Evolutionary conservation across 345 rosid genomes (phyloP).

Genomic region (Hevea brasiliensis): DNA sequence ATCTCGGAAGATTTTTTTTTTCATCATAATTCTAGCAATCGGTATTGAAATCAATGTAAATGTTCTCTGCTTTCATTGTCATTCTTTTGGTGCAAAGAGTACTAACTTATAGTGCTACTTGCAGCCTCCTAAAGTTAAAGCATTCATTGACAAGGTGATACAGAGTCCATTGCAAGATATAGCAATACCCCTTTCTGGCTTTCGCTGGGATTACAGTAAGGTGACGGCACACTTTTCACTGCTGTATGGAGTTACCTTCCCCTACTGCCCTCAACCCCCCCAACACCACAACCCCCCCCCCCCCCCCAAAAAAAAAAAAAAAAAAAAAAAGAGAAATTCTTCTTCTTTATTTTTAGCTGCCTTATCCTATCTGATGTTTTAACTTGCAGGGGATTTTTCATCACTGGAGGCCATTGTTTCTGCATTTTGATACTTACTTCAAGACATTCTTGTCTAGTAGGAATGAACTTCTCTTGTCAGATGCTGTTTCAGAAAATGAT

Average conservation of each 20-base stretch:
- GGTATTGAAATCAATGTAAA: background rate
- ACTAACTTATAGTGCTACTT: conserved; percentile 22
- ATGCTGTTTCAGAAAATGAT: conserved; percentile 67
- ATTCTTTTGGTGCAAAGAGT: background rate
- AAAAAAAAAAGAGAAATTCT: background rate
- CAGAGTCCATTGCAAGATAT: conserved; percentile 95
- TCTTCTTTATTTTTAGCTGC: background rate
- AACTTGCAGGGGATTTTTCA: conserved; percentile 84
- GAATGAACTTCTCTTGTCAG: conserved; percentile 78
- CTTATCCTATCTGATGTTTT: conserved; percentile 30
- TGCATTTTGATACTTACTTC: conserved; percentile 89
- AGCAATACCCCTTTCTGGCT: conserved; percentile 95
- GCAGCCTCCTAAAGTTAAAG: conserved; percentile 91
- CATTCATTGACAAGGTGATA: conserved; percentile 88
- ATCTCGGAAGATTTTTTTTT: background rate
- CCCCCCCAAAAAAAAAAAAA: too few species aligned
- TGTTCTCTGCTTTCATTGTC: background rate
- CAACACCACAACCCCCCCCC: too few species aligned
- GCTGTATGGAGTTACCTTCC: too few species aligned
- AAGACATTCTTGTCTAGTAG: conserved; percentile 75
- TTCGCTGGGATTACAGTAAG: conserved; percentile 89
- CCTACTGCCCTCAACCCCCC: too few species aligned
- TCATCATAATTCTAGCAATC: background rate
- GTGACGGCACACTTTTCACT: conserved; percentile 34
- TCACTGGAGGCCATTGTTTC: conserved; percentile 95